Conservation (phyloP, 495 filamentous ascomycete species). For the Ramalina intermedia region DNA sequence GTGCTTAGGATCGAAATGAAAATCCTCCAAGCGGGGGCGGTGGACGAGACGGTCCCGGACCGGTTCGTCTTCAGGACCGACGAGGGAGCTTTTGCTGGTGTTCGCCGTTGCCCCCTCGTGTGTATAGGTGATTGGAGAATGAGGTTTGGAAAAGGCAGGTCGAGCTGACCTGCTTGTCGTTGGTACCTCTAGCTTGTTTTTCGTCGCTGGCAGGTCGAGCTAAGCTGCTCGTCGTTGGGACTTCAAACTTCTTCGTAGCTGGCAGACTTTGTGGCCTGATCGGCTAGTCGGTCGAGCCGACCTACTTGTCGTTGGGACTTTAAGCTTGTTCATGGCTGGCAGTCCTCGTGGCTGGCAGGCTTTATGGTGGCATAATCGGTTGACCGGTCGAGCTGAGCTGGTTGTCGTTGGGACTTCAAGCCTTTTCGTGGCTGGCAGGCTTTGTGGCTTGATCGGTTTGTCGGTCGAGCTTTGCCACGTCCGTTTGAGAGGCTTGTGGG, state of each 20-base stretch:
- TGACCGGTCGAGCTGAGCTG: no score
- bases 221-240: background rate
- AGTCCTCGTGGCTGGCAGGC: no score
- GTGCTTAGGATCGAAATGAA: slow-evolving; percentile 64
- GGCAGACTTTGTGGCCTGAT: background rate
- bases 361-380: no score
- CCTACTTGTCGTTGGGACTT: no score
- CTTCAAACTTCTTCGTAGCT: background rate
- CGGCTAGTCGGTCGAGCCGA: no score
- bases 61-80: slow-evolving; percentile 22
- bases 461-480: background rate
- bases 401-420: background rate
- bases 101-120: background rate
- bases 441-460: background rate
- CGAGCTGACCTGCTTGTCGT: slow-evolving; percentile 1
- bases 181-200: background rate
- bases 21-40: slow-evolving; percentile 46
- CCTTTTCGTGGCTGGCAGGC: slow-evolving; percentile 1
- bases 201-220: no score
- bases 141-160: background rate
- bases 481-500: background rate
- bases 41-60: slow-evolving; percentile 38
- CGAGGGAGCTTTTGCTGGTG: background rate
- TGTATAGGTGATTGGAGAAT: background rate
- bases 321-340: no score